Base-by-base conservation (phyloP, 164 flowering plant species). In the Umbellularia californica region DNA sequence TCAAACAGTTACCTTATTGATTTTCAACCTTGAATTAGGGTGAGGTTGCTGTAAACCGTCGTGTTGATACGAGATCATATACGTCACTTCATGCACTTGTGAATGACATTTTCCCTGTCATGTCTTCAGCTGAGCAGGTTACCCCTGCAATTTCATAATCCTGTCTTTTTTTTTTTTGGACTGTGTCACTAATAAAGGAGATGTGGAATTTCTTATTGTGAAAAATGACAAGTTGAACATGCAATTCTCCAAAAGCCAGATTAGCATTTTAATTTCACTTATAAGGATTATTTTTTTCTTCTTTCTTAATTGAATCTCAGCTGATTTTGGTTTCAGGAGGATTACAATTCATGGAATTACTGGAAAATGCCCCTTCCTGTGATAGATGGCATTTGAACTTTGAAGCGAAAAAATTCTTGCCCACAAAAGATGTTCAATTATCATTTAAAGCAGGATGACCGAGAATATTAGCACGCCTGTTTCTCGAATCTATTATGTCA, bases 331-430 rank as follows among this genome's bases (percentile, higher is more conserved):
- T 14, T 78, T 24, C 88, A 95, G 99, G 98, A 95, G 88, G 98
- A 92, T 75, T 95, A 80, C 75, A 95, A 95, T 78, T 75, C 90
- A 60, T 95, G 98, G 98, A 95, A 95, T 79, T 95, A 30, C 84
- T 95, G 98, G 99, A 93, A 81, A 80, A 71, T 89, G 72, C 93
- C 97, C 0, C 89, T 88, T 80, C 88, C 87, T 63, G 70, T 35
- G 65, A 77, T 90, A 17, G 17, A 55, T 66, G 77, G 79, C 74
- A 41, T 74, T 30, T 89, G 86, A 92, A 78, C 30, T 74, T 30
- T 89, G 86, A 92, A 78, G 81, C 17, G n/a, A 75, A 58, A 15
- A 22, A 33, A 5, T 50, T 52, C n/a, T 58, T 14, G 24, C 50
- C 58, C 47, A n/a, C 68, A 50, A 72, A 66, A 72, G 27, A 41